Evolutionary conservation across 2,329 filamentous ascomycete genomes (phyloP), one percentile per base, ranked within the genome.

Genomic region (Ceratocystis destructans): DNA sequence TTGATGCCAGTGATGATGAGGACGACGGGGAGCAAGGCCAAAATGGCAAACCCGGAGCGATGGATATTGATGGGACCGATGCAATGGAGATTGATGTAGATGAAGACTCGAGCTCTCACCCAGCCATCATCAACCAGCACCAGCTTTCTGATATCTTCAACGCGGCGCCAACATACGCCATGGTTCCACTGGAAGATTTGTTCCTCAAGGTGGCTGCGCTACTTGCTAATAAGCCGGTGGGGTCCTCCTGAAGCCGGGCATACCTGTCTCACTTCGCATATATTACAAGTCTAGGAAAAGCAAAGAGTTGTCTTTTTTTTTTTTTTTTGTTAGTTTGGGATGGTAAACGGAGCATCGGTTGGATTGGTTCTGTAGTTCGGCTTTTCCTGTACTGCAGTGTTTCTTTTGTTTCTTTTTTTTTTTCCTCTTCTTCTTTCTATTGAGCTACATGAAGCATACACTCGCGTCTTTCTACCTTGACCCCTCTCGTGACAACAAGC

Each of bases 131-230:
- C 20, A 79, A 85, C 53, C 83, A 86, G 62, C 86, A 91, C 72
- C 82, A 84, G 69, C 76, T 92, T 65, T 80, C 87, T 5, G 80
- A 84, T 63, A 82, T 92, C 46, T 90, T 92, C 69, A 86, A 90
- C 69, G 79, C 81, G 15, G 84, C 84, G 1, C 84, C 86, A 1
- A 82, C 85, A 2, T 88, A 87, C 72, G 85, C 87, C 0, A 81
- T 87, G 71, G 85, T 87, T 25, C 83, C 87, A 10, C 82, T 92
- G 25, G 84, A 87, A 74, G 88, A 90, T 69, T 82, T 90, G 77
- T 91, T 92, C 72, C 85, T 87, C 74, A 83, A 85, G 74, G 85
- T 93, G 48, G 82, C 87, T 12, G 82, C 78, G 4, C 72, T 89
- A 69, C 48, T 70, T 7, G 69, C 69, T 10, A 69, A 65, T 25